Conservation (phyloP, 176 grass and related monocot species). For the Phoenix roebelenii region DNA sequence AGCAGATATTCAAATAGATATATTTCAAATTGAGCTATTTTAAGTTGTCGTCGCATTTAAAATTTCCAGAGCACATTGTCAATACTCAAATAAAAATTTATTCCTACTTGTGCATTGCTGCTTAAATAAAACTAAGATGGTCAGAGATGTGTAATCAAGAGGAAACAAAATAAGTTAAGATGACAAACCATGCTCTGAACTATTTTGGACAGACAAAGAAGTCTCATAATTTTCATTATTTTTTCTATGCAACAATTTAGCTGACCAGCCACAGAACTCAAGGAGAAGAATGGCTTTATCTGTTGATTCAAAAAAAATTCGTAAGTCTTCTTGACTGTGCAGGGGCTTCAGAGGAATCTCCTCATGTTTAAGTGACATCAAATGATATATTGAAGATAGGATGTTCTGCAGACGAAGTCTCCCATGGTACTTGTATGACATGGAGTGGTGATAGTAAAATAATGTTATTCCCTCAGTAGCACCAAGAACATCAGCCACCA, state of each 20-base stretch:
- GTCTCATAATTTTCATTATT: constrained; percentile 36
- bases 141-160: constrained; percentile 13
- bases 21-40: background rate
- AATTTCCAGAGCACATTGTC: background rate
- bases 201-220: constrained; percentile 27
- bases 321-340: constrained; percentile 55
- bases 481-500: constrained; percentile 52
- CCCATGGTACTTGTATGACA: constrained; percentile 77
- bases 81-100: background rate
- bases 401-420: constrained; percentile 51
- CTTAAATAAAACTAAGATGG: constrained; percentile 20
- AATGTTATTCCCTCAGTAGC: constrained; percentile 55
- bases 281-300: constrained; percentile 76
- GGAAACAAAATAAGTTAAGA: constrained; percentile 14
- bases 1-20: too few species aligned
- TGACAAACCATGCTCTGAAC: constrained; percentile 48
- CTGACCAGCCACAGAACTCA: constrained; percentile 87
- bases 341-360: constrained; percentile 62
- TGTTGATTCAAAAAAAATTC: constrained; percentile 57
- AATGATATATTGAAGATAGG: constrained; percentile 47
- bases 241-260: constrained; percentile 35
- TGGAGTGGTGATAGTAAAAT: constrained; percentile 52
- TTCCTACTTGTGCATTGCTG: background rate
- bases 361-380: constrained; percentile 51
- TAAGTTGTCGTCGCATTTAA: background rate